A percentile compares a stretch with the other conserved stretches of the same genome.
phyloP scores from a whole-genome alignment of 139 green algal genomes.

The Chlorella sp. region DNA sequence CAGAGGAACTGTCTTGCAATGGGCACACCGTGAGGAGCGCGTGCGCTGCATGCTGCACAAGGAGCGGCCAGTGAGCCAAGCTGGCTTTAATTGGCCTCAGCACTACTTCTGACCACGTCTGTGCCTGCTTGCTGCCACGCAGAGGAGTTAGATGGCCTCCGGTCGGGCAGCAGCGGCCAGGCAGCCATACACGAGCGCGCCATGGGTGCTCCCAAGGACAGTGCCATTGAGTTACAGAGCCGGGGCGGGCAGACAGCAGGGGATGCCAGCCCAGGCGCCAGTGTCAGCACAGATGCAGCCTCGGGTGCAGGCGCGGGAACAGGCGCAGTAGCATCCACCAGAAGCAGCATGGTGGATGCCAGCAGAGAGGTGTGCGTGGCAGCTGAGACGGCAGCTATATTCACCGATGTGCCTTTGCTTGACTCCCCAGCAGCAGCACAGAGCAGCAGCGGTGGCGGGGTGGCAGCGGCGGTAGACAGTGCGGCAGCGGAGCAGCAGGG shows the following conservation, averaged over 20 bases:
- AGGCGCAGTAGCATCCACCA: not conserved
- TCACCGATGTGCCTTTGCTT: conserved; percentile 23
- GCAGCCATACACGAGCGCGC: not conserved
- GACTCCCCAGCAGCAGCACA: not conserved
- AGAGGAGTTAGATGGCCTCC: not conserved
- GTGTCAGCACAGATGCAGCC: too few species aligned
- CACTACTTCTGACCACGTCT: too few species aligned
- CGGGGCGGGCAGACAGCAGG: too few species aligned
- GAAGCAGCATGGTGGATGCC: not conserved
- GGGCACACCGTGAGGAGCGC: too few species aligned
- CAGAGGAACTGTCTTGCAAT: too few species aligned
- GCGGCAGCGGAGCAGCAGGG: not conserved
- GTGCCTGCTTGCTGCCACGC: too few species aligned
- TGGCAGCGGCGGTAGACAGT: not conserved
- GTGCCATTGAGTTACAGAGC: not conserved
- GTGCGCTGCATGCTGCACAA: too few species aligned
- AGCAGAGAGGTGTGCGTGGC: conserved; percentile 20
- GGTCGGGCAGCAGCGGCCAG: not conserved
- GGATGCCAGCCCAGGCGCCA: too few species aligned
- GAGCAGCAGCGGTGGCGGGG: not conserved
- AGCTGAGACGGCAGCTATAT: not conserved
- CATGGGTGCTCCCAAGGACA: not conserved
- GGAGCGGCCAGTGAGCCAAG: too few species aligned
- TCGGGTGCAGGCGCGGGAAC: not conserved
- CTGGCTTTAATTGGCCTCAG: too few species aligned